Evolutionary conservation across 2,329 filamentous ascomycete genomes (phyloP), one percentile per base, ranked within the genome.

Genomic region (Albifimbria verrucaria): DNA sequence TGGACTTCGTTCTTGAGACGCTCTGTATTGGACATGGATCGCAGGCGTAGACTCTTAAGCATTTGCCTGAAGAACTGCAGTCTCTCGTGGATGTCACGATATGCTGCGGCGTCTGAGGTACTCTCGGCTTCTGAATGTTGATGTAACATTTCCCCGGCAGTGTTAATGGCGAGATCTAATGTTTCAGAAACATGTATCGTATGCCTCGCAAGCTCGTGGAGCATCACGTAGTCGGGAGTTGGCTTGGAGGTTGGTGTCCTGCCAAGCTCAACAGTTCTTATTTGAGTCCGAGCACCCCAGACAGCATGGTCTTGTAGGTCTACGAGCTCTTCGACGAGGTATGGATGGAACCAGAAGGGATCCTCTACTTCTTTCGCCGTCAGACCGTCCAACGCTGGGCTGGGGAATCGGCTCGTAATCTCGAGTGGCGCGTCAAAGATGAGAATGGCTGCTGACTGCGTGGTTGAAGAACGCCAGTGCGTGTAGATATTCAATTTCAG

Each of bases 1-100:
- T 84, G 66, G 66, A 86, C 73, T 75, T 86, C 64, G 68, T 85
- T 65, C 64, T 78, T 48, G 61, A 87, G 68, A 53, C 83, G 57
- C 15, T 73, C 65, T 12, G 70, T 68, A 59, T 73, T 77, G 1
- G 75, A 68, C 0, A 55, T 54, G 0, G 74, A 68, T 12, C 76
- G 68, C 11, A 63, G 56, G 2, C 66, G 65, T 1, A 76, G 63
- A 49, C 66, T 71, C 17, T 58, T 54, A 1, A 74, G 49, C 17
- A 72, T 65, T 18, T 69, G 63, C 24, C 68, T 61, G 36, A 60
- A 64, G 50, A 67, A 72, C 0, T 59, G 52, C 5, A 78, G 62
- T 4, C 67, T 59, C 25, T 66, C 55, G 22, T 66, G 63, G 1
- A 72, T 62, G 4, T 61, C 57, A 11, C 59, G 54, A 12, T 50